Evolutionary conservation across 2,329 filamentous ascomycete genomes (phyloP), one percentile per base, ranked within the genome.

Genomic region (Fusarium veterinarium): DNA sequence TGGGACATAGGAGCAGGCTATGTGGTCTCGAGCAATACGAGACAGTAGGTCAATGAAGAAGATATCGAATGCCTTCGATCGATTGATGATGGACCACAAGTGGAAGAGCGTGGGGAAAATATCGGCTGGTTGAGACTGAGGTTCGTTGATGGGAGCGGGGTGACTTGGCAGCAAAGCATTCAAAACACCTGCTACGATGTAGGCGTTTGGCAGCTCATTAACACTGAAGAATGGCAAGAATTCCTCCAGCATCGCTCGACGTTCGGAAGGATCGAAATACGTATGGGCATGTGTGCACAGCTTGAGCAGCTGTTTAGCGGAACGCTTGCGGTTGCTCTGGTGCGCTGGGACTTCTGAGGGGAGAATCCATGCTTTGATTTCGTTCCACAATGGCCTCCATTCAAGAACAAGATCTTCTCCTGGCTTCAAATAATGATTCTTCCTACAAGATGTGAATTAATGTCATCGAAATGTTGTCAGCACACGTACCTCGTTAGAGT

Each of bases 101-200:
- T 99, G 96, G 85, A 99, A 99, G 76, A 97, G 92, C 1, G 95
- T 97, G 6, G 96, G 96, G 40, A 98, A 85, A 78, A 97, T 95
- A 78, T 95, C 91, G 74, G 95, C 92, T 2, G 96, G 95, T 75
- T 95, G 91, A n/a, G 97, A 90, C 75, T 95, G 90, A 37, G 87
- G 86, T 75, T 92, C 90, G 35, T 90, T 90, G 31, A 90, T 87
- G 8, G 94, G 92, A 6, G 92, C 90, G 3, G 95, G 91, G 40
- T 91, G 90, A 12, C 95, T 98, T 23, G 96, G 96, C 69, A 99
- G 88, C 77, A 99, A 86, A 72, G 97, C 85, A 77, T 97, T 98
- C 77, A 99, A 86, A 67, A 95, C 84, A 6, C 94, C 95, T 30
- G 93, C 90, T n/a, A 97, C 95, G 72, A 98, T 94, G 79, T 96